These are phyloP conservation scores for Mortierella sp. DNA, from an alignment of 371 early-diverging fungal genomes.

Conservation along the genomic window DNA sequence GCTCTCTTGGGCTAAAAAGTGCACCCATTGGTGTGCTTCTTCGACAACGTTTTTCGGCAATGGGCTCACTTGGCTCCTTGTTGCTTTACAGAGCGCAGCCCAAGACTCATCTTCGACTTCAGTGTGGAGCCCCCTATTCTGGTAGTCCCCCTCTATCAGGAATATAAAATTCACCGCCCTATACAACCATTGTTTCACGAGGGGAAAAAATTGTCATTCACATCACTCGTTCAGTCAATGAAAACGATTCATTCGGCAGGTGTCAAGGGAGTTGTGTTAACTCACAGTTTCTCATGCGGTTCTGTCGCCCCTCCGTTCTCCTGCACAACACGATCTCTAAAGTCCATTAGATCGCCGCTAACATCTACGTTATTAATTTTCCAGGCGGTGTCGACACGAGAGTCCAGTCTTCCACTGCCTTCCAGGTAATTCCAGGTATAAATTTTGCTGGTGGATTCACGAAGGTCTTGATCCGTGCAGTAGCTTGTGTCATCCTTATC, in stretches of 20 bases:
- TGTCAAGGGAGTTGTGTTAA: neutral
- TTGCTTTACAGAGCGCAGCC: neutral
- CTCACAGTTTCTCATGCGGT: constrained; percentile 21
- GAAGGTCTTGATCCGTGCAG: constrained; percentile 11
- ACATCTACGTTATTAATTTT: constrained; percentile 3
- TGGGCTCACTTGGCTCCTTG: neutral
- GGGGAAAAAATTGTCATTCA: neutral
- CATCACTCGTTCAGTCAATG: neutral
- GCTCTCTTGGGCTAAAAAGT: neutral
- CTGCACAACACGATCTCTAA: constrained; percentile 14
- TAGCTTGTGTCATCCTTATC: constrained; percentile 15
- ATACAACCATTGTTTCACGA: neutral
- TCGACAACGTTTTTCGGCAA: neutral
- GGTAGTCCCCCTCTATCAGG: constrained; percentile 1
- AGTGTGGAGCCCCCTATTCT: neutral
- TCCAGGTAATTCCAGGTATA: constrained; percentile 16
- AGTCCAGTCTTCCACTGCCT: neutral
- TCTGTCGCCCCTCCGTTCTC: constrained; percentile 12
- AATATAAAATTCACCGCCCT: constrained; percentile 3
- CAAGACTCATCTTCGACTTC: constrained; percentile 3
- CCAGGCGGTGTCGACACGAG: constrained; percentile 12
- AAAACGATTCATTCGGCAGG: too few relatives aligned
- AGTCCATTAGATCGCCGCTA: constrained; percentile 16
- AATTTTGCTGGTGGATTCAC: constrained; percentile 11
- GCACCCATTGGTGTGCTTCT: constrained; percentile 3